These are phyloP conservation scores for Pichia inconspicua DNA, from an alignment of 1,139 yeast genomes.

Conservation along the genomic window DNA sequence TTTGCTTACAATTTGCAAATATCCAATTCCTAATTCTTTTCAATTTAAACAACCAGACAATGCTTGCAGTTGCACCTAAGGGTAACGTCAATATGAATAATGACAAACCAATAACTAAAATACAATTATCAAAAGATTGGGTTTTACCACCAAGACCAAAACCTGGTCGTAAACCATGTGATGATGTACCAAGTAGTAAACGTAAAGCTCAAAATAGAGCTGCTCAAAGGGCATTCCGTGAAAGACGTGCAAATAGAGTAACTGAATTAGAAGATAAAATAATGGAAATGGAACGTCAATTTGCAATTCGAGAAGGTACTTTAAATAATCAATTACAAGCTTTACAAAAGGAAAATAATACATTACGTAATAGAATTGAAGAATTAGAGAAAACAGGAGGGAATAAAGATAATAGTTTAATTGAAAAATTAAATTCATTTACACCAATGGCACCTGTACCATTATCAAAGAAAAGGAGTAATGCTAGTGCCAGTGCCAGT, in stretches of 20 bases:
- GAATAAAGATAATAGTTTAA: neutral
- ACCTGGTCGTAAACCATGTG: constrained; percentile 83
- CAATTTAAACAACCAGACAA: neutral
- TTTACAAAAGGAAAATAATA: constrained; percentile 30
- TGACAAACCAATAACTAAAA: neutral
- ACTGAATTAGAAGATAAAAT: constrained; percentile 47
- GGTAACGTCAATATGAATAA: neutral
- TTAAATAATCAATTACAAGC: constrained; percentile 38
- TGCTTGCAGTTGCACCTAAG: neutral
- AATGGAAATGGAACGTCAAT: constrained; percentile 58
- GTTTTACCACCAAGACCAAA: constrained; percentile 86
- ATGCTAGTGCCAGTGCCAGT: too few species aligned
- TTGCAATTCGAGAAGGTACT: constrained; percentile 53
- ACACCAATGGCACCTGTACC: constrained; percentile 45
- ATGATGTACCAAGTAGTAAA: constrained; percentile 58
- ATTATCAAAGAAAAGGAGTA: constrained; percentile 32
- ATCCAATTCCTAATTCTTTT: too few species aligned
- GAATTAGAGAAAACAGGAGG: constrained; percentile 18
- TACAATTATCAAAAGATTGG: constrained; percentile 50
- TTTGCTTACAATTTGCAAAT: too few species aligned
- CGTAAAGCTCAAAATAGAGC: constrained; percentile 92
- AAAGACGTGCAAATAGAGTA: constrained; percentile 63
- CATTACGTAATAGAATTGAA: constrained; percentile 25
- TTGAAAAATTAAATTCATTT: neutral
- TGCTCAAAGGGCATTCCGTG: constrained; percentile 89